phyloP scores from a whole-genome alignment of 2,329 filamentous ascomycete genomes.

The Epichloe coenophiala region DNA sequence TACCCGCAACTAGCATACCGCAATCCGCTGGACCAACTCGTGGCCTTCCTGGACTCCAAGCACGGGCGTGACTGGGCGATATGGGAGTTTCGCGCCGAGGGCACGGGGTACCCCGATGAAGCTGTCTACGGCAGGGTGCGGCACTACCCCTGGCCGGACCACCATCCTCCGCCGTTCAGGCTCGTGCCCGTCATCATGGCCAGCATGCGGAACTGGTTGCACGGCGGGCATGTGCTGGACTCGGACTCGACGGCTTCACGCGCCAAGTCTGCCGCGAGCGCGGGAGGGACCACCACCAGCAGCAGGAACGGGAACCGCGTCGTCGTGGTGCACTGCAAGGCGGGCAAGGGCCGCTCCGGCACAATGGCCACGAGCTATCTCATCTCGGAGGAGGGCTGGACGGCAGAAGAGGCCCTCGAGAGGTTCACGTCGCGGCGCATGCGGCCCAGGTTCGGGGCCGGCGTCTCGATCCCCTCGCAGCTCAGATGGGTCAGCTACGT shows the following conservation, averaged over 20 bases:
- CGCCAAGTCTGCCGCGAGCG: not conserved
- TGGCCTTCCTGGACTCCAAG: conserved; percentile 74
- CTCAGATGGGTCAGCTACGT: conserved; percentile 80
- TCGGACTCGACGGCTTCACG: not conserved
- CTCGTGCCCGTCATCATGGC: conserved; percentile 81
- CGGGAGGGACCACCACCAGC: conserved; percentile 4
- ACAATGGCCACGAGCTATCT: conserved; percentile 81
- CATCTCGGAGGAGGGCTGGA: conserved; percentile 67
- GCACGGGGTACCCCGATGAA: conserved; percentile 85
- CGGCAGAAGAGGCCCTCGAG: conserved; percentile 35
- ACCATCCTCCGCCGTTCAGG: conserved; percentile 88
- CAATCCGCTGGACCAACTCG: conserved; percentile 78
- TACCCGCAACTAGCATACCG: conserved; percentile 89
- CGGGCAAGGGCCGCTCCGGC: conserved; percentile 86
- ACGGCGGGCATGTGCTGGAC: conserved; percentile 30
- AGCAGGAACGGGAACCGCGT: conserved; percentile 43
- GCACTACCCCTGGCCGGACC: conserved; percentile 94
- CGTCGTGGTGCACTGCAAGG: conserved; percentile 91
- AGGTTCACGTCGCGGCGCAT: conserved; percentile 70
- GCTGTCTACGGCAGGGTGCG: conserved; percentile 75
- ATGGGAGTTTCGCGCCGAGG: conserved; percentile 96
- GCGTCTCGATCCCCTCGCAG: conserved; percentile 93
- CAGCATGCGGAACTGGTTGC: conserved; percentile 82
- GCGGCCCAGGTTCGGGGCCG: conserved; percentile 73
- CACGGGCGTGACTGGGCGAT: conserved; percentile 82